Conservation (phyloP, 2,329 filamentous ascomycete species). For the Hypomyces rosellus region DNA sequence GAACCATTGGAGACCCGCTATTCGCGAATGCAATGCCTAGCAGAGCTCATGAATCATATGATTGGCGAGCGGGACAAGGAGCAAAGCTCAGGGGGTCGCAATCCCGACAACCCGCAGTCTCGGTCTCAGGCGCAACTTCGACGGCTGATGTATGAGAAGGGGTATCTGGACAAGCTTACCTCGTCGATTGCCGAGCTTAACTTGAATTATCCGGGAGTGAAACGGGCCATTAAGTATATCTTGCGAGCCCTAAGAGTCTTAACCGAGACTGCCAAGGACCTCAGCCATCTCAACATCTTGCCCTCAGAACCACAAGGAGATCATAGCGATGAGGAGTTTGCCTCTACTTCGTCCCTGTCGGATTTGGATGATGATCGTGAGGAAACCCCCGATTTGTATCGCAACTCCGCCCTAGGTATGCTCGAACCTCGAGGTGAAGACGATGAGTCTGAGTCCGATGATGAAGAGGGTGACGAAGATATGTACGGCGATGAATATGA, state of each 20-base stretch:
- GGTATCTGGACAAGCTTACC: constrained; percentile 83
- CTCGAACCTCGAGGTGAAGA: constrained; percentile 77
- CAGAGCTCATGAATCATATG: constrained; percentile 90
- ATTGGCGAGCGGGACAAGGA: constrained; percentile 71
- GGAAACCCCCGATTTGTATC: constrained; percentile 94
- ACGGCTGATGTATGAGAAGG: constrained; percentile 97
- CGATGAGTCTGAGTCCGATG: constrained; percentile 72
- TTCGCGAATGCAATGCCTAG: constrained; percentile 76
- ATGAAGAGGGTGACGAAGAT: constrained; percentile 71
- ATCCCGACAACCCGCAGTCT: constrained; percentile 32
- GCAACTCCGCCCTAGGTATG: constrained; percentile 93
- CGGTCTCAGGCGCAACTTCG: constrained; percentile 77
- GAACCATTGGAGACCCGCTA: constrained; percentile 84
- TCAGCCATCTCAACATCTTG: constrained; percentile 77
- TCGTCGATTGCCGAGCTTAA: constrained; percentile 92
- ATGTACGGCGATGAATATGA: constrained; percentile 92
- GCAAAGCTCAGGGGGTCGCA: constrained; percentile 36
- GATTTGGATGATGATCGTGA: constrained; percentile 81
- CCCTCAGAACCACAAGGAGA: constrained; percentile 59
- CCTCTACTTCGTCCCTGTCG: constrained; percentile 80
- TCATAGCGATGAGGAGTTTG: constrained; percentile 76
- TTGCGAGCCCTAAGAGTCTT: constrained; percentile 81
- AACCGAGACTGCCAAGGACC: constrained; percentile 76
- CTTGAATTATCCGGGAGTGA: constrained; percentile 87
- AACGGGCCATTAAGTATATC: constrained; percentile 94